Base-by-base conservation (phyloP, 306 rosid genomes). In the Glycine tomentella region DNA sequence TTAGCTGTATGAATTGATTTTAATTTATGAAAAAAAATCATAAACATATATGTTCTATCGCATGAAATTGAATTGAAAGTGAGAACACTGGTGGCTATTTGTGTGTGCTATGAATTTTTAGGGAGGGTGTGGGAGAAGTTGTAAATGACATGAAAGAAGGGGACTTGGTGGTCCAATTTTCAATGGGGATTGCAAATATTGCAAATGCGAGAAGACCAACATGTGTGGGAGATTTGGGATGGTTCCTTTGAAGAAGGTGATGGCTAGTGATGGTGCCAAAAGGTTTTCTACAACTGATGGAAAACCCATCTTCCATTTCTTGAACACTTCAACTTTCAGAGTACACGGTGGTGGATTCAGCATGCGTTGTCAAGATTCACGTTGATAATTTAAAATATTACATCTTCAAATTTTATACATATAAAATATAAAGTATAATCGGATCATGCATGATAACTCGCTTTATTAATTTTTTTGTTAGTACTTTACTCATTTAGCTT, bases 321-420 rank as follows among this genome's bases (percentile, higher is more conserved):
- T 94, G 77, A 94, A 92, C 82, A 92, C 98, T 3, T 94, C 98
- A 1, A 94, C 98, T n/a, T 94, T 94, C 83, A 3, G 93, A 94
- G 78, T 92, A 85, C 88, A 88, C 97, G 0, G 98, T 92, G 4
- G 59, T 92, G 0, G 91, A 92, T 7, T 90, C 93, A 0, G 92
- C 91, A 2, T 94, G 98, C 31, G 90, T 90, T 1, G 97, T 87
- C 25, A 87, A 87, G 83, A 76, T 85, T 48, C 33, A 12, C 11
- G 16, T 36, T 64, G 9, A 64, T 36, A 48, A 9, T 38, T 20
- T 20, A 20, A 20, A 20, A 20, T 20, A 20, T 20, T 20, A 20
- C 25, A 20, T 0, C 25, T 20, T 20, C 25, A 20, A 20, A 20
- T 20, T 20, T 20, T n/a, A n/a, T 20, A 20, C 25, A 20, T 1